Percentiles rank a stretch among this genome's conserved stretches.
phyloP scores from a whole-genome alignment of 75 land plant genomes.

The Picea sitchensis region DNA sequence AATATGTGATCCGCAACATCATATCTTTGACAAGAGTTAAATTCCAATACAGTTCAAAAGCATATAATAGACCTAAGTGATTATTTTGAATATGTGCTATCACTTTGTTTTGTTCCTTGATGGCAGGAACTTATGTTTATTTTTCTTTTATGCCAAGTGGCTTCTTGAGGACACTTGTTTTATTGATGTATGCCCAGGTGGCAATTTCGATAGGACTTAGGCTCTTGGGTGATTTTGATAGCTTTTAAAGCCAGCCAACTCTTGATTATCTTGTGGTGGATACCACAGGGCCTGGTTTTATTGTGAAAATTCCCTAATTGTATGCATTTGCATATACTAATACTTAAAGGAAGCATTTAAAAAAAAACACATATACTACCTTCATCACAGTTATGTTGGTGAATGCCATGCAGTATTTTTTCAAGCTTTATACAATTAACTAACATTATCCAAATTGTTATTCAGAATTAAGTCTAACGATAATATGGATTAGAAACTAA shows the following conservation, averaged over 20 bases:
- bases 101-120: background rate
- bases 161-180: background rate
- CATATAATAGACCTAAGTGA: background rate
- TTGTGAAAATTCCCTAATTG: no score
- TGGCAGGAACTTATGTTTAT: slow-evolving; percentile 7
- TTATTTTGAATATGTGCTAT: background rate
- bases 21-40: slow-evolving; percentile 64
- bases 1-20: slow-evolving; percentile 76
- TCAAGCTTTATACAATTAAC: background rate
- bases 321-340: no score
- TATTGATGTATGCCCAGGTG: background rate
- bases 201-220: background rate
- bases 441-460: background rate
- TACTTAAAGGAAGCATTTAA: no score
- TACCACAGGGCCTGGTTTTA: no score
- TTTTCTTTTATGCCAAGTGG: background rate
- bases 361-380: background rate
- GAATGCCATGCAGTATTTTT: background rate
- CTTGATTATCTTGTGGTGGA: no score
- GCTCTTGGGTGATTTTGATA: no score
- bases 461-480: background rate
- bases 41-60: slow-evolving; percentile 12
- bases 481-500: background rate
- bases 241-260: no score
- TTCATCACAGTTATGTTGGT: background rate